phyloP scores from a whole-genome alignment of 2,329 filamentous ascomycete genomes.

The Lizonia empirigonia region DNA sequence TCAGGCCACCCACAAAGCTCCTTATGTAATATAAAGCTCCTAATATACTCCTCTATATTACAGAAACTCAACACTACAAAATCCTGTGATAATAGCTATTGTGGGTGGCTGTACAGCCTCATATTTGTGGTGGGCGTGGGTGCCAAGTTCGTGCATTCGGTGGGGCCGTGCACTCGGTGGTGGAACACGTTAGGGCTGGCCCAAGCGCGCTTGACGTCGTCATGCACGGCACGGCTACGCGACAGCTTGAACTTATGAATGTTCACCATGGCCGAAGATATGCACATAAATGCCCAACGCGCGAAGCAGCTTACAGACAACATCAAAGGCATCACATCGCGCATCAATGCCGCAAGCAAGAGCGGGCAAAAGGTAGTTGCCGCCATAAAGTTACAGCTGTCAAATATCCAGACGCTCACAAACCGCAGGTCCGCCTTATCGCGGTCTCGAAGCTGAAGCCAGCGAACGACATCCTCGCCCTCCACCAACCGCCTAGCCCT shows the following conservation, averaged over 20 bases:
- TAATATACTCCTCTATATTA: too few relatives aligned
- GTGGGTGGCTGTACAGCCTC: too few relatives aligned
- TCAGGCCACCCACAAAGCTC: too few relatives aligned
- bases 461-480: conserved; percentile 83
- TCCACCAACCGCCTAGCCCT: conserved; percentile 64
- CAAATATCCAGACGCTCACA: neutral
- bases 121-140: too few relatives aligned
- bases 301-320: conserved; percentile 55
- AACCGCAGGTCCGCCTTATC: conserved; percentile 74
- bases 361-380: conserved; percentile 35
- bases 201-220: conserved; percentile 27
- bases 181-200: too few relatives aligned
- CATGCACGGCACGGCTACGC: conserved; percentile 11
- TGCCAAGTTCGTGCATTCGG: too few relatives aligned
- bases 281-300: conserved; percentile 51
- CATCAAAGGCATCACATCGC: conserved; percentile 49
- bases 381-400: neutral
- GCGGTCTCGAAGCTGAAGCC: conserved; percentile 98
- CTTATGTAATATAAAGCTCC: too few relatives aligned
- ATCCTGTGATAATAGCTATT: too few relatives aligned
- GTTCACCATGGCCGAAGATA: conserved; percentile 43
- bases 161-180: too few relatives aligned
- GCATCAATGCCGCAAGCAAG: conserved; percentile 49
- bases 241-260: conserved; percentile 18
- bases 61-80: too few relatives aligned